A percentile compares a stretch with the other conserved stretches of the same genome.
These are phyloP conservation scores for Trametes elegans DNA, from an alignment of 768 basidiomycete species.

Conservation along the genomic window DNA sequence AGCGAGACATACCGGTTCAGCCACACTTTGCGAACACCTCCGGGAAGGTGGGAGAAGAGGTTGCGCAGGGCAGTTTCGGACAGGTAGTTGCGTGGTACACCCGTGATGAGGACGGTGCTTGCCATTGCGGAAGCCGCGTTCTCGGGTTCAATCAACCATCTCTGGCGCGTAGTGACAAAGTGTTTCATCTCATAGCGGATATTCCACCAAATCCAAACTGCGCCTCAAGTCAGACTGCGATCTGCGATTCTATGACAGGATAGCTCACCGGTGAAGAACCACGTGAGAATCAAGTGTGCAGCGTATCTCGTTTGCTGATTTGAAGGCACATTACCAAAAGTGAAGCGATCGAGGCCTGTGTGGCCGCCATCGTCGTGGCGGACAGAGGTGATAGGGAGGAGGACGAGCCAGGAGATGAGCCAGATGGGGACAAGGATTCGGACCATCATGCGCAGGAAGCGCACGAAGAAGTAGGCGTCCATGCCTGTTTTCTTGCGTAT, in stretches of 20 bases:
- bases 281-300: conserved; percentile 77
- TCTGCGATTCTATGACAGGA: not conserved
- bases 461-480: conserved; percentile 93
- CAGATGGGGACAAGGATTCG: conserved; percentile 87
- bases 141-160: conserved; percentile 69
- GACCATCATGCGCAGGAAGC: conserved; percentile 83
- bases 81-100: conserved; percentile 78
- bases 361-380: conserved; percentile 45
- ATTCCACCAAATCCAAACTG: conserved; percentile 86
- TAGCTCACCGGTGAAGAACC: conserved; percentile 77
- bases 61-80: conserved; percentile 62
- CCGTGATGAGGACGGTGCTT: conserved; percentile 87
- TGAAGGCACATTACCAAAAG: conserved; percentile 72
- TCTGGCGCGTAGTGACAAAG: conserved; percentile 79
- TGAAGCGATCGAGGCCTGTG: conserved; percentile 65
- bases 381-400: conserved; percentile 72
- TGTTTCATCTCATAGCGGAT: conserved; percentile 77
- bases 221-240: not conserved
- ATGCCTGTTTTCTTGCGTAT: conserved; percentile 73
- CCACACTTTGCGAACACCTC: conserved; percentile 91
- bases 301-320: conserved; percentile 59
- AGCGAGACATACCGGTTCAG: conserved; percentile 65
- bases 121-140: conserved; percentile 84
- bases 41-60: conserved; percentile 82
- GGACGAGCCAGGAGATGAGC: conserved; percentile 82